Base-by-base conservation (phyloP, 306 rosid genomes). In the Lotus japonicus region DNA sequence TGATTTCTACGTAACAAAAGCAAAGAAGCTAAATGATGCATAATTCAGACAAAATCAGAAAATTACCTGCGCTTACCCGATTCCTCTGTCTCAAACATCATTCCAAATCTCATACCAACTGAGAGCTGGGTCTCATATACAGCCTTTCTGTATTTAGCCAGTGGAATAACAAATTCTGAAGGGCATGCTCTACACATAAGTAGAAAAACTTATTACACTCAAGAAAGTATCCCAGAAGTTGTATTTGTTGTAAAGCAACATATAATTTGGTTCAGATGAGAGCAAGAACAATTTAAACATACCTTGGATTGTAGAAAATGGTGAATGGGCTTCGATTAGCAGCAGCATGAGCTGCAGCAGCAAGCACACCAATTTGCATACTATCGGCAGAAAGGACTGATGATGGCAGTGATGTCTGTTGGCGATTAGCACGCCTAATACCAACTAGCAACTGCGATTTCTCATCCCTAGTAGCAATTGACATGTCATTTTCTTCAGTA, bases 71-170 rank as follows among this genome's bases (percentile, higher is more conserved):
- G 91, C 80, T 91, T 91, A 41, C 96, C 74, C 1, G 97, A 91
- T 73, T 91, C 97, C 64, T 91, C 97, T 5, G 96, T 91, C 85
- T 91, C 97, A 76, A 91, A 91, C 97, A 91, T 89, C 97, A 91
- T 91, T 41, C 97, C 97, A 60, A 88, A 91, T 79, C 97, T 91
- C 96, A 91, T 86, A 58, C 97, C 97, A 55, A 80, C 88, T 3
- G 97, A 88, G 36, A 86, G 83, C 28, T 86, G 97, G 6, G 92
- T 88, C 39, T 91, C 96, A 77, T 73, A 91, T 19, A 85, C 88
- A 65, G 94, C 77, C 75, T 87, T 88, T 71, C 90, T 80, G 80
- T 76, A 88, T 70, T 80, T 85, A 35, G 84, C 72, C 68, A 91
- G 73, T 12, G 94, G 94, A 72, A 91, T 85, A 45, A 91, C 96